Percentiles rank a stretch among this genome's conserved stretches.
These are phyloP conservation scores for Saccharomyces mikatae DNA, from an alignment of 805 yeast genomes.

Conservation along the genomic window DNA sequence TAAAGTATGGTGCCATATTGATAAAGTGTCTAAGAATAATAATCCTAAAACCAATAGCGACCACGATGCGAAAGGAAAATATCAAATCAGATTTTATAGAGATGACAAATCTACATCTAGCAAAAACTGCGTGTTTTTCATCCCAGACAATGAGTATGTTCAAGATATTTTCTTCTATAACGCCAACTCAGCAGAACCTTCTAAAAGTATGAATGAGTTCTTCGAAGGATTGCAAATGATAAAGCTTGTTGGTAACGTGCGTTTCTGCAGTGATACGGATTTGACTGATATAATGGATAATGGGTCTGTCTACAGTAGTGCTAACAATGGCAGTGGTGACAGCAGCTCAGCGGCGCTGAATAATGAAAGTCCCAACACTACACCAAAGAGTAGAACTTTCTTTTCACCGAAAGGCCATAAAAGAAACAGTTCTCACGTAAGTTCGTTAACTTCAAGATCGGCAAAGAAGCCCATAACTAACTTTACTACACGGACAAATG, in stretches of 20 bases:
- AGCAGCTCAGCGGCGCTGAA: background rate
- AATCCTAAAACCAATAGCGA: slow-evolving; percentile 4
- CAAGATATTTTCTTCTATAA: slow-evolving; percentile 25
- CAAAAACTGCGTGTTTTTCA: slow-evolving; percentile 23
- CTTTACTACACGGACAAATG: slow-evolving; percentile 9
- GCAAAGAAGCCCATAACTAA: slow-evolving; percentile 3
- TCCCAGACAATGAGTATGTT: slow-evolving; percentile 21
- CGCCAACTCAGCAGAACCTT: slow-evolving; percentile 1
- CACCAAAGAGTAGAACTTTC: slow-evolving; percentile 7
- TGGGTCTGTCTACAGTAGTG: background rate
- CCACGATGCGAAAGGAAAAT: slow-evolving; percentile 16
- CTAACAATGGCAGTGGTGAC: background rate
- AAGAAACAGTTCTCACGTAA: slow-evolving; percentile 8
- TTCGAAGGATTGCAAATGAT: background rate
- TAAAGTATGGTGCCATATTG: slow-evolving; percentile 30
- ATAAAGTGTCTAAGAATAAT: slow-evolving; percentile 11
- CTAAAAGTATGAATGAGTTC: background rate
- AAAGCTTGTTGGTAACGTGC: background rate
- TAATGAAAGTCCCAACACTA: background rate
- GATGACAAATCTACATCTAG: slow-evolving; percentile 20
- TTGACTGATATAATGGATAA: background rate
- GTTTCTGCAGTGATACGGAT: background rate
- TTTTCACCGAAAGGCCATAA: slow-evolving; percentile 11
- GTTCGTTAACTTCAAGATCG: slow-evolving; percentile 7
- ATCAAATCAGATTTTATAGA: slow-evolving; percentile 24